Percentiles rank a stretch among this genome's conserved stretches.
These are phyloP conservation scores for Citrus sinensis DNA, from an alignment of 345 rosid species.

Conservation along the genomic window DNA sequence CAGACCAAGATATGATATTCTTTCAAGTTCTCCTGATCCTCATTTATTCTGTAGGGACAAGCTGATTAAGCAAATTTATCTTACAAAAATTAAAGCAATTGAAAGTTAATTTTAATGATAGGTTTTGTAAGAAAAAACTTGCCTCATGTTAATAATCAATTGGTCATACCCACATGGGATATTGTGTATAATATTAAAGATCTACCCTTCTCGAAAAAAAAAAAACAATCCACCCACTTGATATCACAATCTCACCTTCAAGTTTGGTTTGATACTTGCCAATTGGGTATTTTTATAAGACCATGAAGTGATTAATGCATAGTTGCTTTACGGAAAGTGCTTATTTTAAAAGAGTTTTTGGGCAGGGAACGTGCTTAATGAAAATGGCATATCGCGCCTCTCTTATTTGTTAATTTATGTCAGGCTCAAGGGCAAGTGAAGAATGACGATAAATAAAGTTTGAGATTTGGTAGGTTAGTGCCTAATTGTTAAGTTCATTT, in stretches of 20 bases:
- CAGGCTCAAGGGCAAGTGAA: too few relatives aligned
- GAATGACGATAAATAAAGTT: background rate
- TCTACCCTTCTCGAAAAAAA: too few relatives aligned
- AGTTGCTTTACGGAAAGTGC: background rate
- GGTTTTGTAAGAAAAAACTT: background rate
- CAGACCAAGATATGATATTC: background rate
- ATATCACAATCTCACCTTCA: slow-evolving; percentile 4
- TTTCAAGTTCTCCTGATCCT: background rate
- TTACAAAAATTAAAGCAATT: background rate
- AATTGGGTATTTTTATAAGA: background rate
- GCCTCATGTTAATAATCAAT: background rate
- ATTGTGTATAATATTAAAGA: background rate
- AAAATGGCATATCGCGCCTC: background rate
- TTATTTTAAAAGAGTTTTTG: background rate
- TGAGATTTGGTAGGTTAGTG: background rate
- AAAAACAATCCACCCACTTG: too few relatives aligned
- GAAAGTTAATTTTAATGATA: background rate
- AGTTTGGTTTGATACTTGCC: slow-evolving; percentile 2
- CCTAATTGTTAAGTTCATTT: background rate
- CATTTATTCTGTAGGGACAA: slow-evolving; percentile 3
- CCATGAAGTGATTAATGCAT: background rate
- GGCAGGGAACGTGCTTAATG: too few relatives aligned
- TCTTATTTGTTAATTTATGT: too few relatives aligned
- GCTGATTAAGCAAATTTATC: background rate
- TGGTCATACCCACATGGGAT: background rate